Conservation (phyloP, 805 yeast genomes). For the Helenozyma baotianmanensis region DNA sequence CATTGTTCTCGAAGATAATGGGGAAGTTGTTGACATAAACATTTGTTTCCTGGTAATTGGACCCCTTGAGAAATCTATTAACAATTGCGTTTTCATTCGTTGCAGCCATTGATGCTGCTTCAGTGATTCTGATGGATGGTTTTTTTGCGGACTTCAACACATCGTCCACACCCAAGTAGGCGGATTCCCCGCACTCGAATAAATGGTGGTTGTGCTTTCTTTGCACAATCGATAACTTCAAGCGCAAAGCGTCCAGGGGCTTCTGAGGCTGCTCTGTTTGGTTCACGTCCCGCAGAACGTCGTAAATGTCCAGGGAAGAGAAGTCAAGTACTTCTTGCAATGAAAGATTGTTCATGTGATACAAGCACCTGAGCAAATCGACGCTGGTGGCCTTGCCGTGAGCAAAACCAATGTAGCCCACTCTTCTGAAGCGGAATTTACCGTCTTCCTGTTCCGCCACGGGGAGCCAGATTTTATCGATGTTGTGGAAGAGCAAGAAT, state of each 20-base stretch:
- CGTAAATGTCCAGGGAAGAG: conserved; percentile 29
- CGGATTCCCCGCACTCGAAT: conserved; percentile 2
- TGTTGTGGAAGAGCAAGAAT: conserved; percentile 43
- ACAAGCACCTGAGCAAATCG: conserved; percentile 46
- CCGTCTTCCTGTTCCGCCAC: conserved; percentile 28
- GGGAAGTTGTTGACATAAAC: conserved; percentile 68
- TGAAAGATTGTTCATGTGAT: conserved; percentile 42
- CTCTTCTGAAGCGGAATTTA: conserved; percentile 26
- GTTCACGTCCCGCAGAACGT: conserved; percentile 7
- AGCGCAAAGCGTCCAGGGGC: neutral
- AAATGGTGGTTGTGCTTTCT: conserved; percentile 33
- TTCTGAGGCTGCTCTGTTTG: neutral
- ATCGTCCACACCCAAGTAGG: too few relatives aligned
- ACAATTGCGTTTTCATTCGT: neutral
- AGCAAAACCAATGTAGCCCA: conserved; percentile 49
- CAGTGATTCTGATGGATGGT: too few relatives aligned
- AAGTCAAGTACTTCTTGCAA: conserved; percentile 42
- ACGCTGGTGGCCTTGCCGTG: conserved; percentile 30
- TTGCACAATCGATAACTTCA: conserved; percentile 31
- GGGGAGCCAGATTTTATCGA: conserved; percentile 54
- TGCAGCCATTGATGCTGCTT: too few relatives aligned
- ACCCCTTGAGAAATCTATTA: conserved; percentile 17
- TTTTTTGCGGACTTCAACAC: too few relatives aligned
- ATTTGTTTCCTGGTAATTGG: conserved; percentile 60
- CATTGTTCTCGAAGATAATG: conserved; percentile 49